phyloP scores from a whole-genome alignment of 331 rosid species.

The Acacia concinna region DNA sequence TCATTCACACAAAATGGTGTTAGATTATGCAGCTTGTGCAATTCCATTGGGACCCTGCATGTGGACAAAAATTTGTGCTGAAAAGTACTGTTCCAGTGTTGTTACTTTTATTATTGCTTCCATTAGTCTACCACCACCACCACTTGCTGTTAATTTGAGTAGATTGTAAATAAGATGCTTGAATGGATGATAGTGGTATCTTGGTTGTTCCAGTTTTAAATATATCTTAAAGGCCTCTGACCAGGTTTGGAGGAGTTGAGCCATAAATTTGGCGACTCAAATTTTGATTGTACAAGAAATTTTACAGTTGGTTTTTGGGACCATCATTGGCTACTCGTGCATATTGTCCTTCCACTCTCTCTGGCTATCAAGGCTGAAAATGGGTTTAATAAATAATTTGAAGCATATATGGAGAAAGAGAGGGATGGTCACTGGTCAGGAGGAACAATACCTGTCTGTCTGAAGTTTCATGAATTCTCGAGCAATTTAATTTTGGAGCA shows the following conservation, averaged over 20 bases:
- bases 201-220: conserved; percentile 13
- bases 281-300: neutral
- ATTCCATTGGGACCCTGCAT: conserved; percentile 5
- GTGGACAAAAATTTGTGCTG: neutral
- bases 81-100: conserved; percentile 11
- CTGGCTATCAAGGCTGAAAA: neutral
- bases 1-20: neutral
- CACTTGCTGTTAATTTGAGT: conserved; percentile 18
- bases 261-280: neutral
- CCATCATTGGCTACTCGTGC: neutral
- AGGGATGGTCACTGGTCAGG: neutral
- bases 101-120: neutral
- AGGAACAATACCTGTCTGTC: neutral
- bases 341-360: neutral
- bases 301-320: neutral
- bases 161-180: conserved; percentile 1
- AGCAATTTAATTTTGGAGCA: neutral
- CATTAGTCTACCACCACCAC: neutral
- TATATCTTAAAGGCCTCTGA: neutral
- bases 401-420: neutral
- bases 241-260: neutral
- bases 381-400: neutral
- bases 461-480: neutral
- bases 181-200: neutral
- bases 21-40: conserved; percentile 18